Evolutionary conservation across 2,329 filamentous ascomycete genomes (phyloP), one percentile per base, ranked within the genome.

Genomic region (Simplicillium sp.): DNA sequence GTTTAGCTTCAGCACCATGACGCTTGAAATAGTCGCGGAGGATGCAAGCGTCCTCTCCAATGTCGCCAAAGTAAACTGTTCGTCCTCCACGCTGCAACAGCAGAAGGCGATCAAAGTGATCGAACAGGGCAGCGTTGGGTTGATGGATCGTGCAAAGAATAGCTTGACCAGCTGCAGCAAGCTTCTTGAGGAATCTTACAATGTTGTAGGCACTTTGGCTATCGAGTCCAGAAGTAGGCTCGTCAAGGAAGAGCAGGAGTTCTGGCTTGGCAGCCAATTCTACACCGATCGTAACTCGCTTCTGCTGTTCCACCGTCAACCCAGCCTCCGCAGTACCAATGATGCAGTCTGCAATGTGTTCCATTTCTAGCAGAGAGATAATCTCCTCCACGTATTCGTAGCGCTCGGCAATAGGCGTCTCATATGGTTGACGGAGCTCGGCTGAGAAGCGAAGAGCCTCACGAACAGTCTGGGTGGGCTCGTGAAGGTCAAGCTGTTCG

Each of bases 71-170:
- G 65, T 94, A 94, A 38, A 94, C 85, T 36, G 84, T 85, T 41
- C 81, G 74, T 4, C 87, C 87, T 44, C 87, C 87, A 33, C 76
- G 73, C 60, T 90, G 79, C 2, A 94, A 71, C 3, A 94, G 71
- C 5, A 94, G 66, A 2, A 95, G 71, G 11, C 87, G 76, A 56
- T 94, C 87, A 49, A 94, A 95, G 59, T 88, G 83, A 59, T 92
- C 85, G 50, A 95, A 94, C 0, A 94, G 70, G 0, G 85, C 80
- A 13, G 85, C 84, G 49, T 88, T 90, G 2, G 88, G 87, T 57
- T 94, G 88, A 58, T 94, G 88, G 47, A 94, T 94, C 0, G 88
- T 94, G 64, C 87, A 94, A 3, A 94, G 73, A 50, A 94, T 87
- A 9, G 87, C 87, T 56, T 94, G 88, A 2, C 87, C 88, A 3